Evolutionary conservation across 108 stramenopile species (phyloP).

Genomic region (Ochromonas danica): DNA sequence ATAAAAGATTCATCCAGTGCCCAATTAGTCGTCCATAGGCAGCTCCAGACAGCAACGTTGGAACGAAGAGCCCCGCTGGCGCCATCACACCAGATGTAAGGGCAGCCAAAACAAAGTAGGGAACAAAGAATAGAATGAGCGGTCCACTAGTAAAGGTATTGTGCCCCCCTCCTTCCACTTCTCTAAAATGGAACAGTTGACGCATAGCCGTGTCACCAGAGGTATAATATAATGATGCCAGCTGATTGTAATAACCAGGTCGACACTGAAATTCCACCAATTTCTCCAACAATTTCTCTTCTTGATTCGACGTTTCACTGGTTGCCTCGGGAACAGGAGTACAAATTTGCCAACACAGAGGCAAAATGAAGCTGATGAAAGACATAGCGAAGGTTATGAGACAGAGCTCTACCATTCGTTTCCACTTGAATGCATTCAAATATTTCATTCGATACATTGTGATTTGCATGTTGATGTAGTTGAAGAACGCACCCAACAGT

Average conservation of each 20-base stretch:
- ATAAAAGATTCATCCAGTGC: constrained; percentile 27
- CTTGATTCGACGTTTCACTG: neutral
- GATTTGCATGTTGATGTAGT: constrained; percentile 72
- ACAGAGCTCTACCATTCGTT: neutral
- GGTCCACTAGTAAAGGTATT: constrained; percentile 33
- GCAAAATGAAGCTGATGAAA: constrained; percentile 12
- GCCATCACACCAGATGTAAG: constrained; percentile 49
- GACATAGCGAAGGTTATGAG: constrained; percentile 6
- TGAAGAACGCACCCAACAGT: constrained; percentile 56
- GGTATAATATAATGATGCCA: constrained; percentile 37
- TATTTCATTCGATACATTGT: constrained; percentile 82
- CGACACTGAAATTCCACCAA: constrained; percentile 30
- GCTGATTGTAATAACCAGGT: constrained; percentile 31
- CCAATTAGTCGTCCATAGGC: constrained; percentile 47
- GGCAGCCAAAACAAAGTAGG: constrained; percentile 53
- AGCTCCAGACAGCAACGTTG: constrained; percentile 50
- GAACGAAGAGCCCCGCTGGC: constrained; percentile 54
- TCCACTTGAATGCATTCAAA: constrained; percentile 53
- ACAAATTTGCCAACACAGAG: constrained; percentile 28
- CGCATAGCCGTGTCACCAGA: constrained; percentile 32
- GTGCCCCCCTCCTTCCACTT: constrained; percentile 4
- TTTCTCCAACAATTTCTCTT: constrained; percentile 9
- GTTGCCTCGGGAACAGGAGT: constrained; percentile 19
- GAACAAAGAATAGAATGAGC: constrained; percentile 40
- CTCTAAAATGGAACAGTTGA: constrained; percentile 40